Base-by-base conservation (phyloP, 176 grass and related monocot species). In the Avena eriantha region DNA sequence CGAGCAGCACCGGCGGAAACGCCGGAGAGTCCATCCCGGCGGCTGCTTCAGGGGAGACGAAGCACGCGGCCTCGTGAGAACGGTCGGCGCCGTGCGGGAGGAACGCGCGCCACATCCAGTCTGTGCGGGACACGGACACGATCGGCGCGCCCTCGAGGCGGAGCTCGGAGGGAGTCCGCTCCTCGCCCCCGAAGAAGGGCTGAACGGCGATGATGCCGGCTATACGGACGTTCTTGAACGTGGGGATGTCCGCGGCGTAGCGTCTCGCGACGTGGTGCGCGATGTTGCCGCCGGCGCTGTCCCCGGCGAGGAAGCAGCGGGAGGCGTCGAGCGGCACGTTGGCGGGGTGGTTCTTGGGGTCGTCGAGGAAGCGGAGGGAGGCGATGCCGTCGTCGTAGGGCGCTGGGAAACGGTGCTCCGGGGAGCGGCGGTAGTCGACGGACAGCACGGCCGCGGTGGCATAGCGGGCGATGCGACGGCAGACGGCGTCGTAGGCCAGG, bases 251-350 rank as follows among this genome's bases (percentile, higher is more conserved):
- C 4, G 65, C 49, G 7, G 87, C 78, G 85, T 88, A 95, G 43
- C 83, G 88, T 69, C 90, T 82, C 24, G 88, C 88, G 10, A 90
- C 74, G 67, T 95, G 90, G 88, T 94, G 95, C 4, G 81, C 77
- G 83, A 95, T 95, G 88, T 98, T 98, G 36, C 77, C 93, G 3
- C 96, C 93, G 1, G 96, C 93, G 76, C 93, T 95, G 83, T 95
- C 96, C 10, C 96, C 93, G 26, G 82, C 85, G 51, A 98, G 84
- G 87, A 94, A 98, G 80, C 91, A 93, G 68, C 90, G 88, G 17
- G 86, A 77, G 82, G 7, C 3, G 73, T 90, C 87, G 60, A 92
- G 74, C 22, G 57, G 18, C 51, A 3, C 54, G 78, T 9, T 57
- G 10, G 55, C 7, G 8, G 8, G 7, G 12, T 61, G 80, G 85